Conservation (phyloP, 495 filamentous ascomycete genomes). For the Diplogelasinospora grovesii region DNA sequence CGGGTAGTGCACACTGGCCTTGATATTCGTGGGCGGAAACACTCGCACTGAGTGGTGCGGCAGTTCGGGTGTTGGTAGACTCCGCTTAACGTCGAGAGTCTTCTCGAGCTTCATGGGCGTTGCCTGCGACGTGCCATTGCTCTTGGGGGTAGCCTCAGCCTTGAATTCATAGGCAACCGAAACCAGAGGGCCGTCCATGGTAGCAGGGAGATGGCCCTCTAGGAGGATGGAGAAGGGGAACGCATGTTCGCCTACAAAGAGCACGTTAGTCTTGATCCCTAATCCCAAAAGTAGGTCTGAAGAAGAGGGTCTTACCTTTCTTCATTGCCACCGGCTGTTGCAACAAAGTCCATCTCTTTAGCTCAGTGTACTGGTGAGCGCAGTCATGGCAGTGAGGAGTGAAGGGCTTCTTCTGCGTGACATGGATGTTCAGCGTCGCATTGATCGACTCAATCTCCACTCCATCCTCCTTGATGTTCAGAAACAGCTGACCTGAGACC, state of each 20-base stretch:
- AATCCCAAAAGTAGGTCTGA: not conserved
- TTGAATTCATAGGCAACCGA: constrained; percentile 72
- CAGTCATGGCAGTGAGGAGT: constrained; percentile 70
- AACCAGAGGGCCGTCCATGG: constrained; percentile 64
- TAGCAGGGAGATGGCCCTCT: constrained; percentile 78
- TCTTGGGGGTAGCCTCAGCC: constrained; percentile 64
- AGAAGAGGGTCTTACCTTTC: constrained; percentile 39
- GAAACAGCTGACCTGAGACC: constrained; percentile 73
- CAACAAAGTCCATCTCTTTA: constrained; percentile 75
- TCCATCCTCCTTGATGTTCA: constrained; percentile 58
- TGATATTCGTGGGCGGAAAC: constrained; percentile 93
- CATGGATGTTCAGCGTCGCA: constrained; percentile 59
- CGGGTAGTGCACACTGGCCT: constrained; percentile 70
- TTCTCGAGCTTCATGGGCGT: constrained; percentile 52
- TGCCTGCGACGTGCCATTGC: constrained; percentile 21
- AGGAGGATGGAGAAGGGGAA: constrained; percentile 92
- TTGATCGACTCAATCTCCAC: constrained; percentile 63
- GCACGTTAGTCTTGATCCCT: constrained; percentile 13
- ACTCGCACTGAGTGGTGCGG: constrained; percentile 82
- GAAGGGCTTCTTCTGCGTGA: constrained; percentile 74
- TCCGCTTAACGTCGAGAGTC: constrained; percentile 64
- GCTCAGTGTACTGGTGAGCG: constrained; percentile 55
- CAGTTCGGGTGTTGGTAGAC: constrained; percentile 49
- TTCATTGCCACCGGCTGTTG: constrained; percentile 56
- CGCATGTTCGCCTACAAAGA: constrained; percentile 49